Percentiles rank a stretch among this genome's conserved stretches.
Evolutionary conservation across 805 yeast species (phyloP).

Genomic region (Starmerella ratchasimensis): DNA sequence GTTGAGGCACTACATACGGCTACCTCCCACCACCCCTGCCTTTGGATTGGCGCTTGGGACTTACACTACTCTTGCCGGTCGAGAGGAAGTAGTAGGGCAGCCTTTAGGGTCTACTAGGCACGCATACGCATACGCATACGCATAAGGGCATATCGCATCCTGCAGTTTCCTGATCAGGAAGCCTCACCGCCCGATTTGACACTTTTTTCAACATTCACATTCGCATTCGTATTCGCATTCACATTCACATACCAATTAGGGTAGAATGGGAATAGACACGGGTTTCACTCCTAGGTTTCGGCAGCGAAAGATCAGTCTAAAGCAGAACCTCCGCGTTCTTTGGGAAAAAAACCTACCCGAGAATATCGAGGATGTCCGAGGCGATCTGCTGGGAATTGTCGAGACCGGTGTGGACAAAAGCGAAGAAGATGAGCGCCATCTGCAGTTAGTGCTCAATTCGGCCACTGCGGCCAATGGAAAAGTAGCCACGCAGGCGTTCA

Average conservation of each 20-base stretch:
- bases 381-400: constrained; percentile 65
- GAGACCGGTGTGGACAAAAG: constrained; percentile 98
- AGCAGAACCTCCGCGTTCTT: constrained; percentile 67
- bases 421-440: constrained; percentile 93
- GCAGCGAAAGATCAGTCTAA: constrained; percentile 87
- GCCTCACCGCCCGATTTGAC: no score
- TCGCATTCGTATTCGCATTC: no score
- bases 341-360: constrained; percentile 71
- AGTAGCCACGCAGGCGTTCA: constrained; percentile 37
- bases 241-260: not conserved
- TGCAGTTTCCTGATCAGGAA: no score
- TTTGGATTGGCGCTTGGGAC: no score
- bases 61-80: no score
- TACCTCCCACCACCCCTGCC: no score
- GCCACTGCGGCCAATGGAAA: constrained; percentile 34
- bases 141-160: no score
- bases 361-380: constrained; percentile 61
- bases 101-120: no score
- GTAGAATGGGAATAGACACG: not conserved
- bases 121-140: no score
- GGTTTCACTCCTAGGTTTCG: constrained; percentile 55
- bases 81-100: no score
- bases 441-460: constrained; percentile 79
- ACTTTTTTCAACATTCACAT: no score
- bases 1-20: no score